Base-by-base conservation (phyloP, 768 basidiomycete species). In the Suillus americanus region DNA sequence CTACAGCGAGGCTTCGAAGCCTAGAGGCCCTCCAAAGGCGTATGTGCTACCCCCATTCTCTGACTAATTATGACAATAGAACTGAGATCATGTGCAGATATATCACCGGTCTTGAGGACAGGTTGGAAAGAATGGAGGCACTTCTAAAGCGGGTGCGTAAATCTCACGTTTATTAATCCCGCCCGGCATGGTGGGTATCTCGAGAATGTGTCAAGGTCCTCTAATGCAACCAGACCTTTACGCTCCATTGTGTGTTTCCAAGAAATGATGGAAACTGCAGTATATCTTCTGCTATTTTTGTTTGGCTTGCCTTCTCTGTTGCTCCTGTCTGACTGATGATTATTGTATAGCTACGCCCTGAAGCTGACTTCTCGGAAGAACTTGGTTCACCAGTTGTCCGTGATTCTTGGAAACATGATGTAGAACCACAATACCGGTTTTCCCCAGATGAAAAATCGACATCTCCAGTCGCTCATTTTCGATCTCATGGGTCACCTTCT, bases 1-100 rank as follows among this genome's bases (percentile, higher is more conserved):
- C 53, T 54, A 35, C 55, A 88, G 87, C n/a, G 88, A 89, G 72
- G 79, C 79, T 2, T 89, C 88, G 5, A 85, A 85, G 67, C 87
- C 87, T 64, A 81, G 88, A 62, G 87, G 87, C 0, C 88, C 88
- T 28, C 85, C 88, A 5, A 89, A 89, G 76, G 86, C 85, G 86
- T 89, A 65, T 69, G 87, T 81, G 16, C 51, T 60, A n/a, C 16
- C 60, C 60, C 18, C 53, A 63, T 54, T 60, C 23, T 53, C 43
- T 54, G 30, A 38, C 40, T 48, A 50, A 38, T 59, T 18, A 50
- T 37, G 16, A 35, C 48, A 48, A 63, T 63, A 38, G 56, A 56
- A 56, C 61, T 55, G 30, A 16, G 37, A 45, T 25, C 48, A 56
- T 57, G 37, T 10, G 43, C 65, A 88, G 86, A 38, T 88, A 88